Percentiles rank a stretch among this genome's conserved stretches.
Conservation (phyloP, 2,329 filamentous ascomycete genomes). For the Penicillium sclerotiorum region DNA sequence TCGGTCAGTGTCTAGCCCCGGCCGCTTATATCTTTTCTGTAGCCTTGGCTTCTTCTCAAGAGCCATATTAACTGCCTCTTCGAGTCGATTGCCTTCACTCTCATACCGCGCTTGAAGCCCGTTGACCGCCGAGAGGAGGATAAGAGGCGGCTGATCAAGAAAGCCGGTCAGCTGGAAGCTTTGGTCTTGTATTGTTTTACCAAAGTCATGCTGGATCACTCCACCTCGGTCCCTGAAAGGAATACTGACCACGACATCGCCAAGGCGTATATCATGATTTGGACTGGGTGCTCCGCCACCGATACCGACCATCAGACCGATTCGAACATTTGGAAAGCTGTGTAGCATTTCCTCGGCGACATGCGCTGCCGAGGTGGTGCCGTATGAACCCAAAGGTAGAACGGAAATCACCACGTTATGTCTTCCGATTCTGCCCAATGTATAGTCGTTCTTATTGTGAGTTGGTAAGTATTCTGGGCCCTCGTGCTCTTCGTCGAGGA, state of each 20-base stretch:
- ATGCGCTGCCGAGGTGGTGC: not conserved
- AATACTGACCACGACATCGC: conserved; percentile 2
- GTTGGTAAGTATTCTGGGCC: not conserved
- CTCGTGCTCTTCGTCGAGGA: not conserved
- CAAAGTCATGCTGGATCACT: conserved; percentile 1
- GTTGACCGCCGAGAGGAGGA: not conserved
- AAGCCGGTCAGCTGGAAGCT: not conserved
- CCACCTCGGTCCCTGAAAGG: not conserved
- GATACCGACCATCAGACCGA: conserved; percentile 1
- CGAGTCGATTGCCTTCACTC: not conserved
- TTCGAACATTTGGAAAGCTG: not conserved
- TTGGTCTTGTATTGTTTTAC: not conserved
- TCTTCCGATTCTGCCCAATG: not conserved
- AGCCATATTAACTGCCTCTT: not conserved
- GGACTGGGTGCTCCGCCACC: not conserved
- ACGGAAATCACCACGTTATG: not conserved
- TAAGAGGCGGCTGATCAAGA: not conserved
- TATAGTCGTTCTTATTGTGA: not conserved
- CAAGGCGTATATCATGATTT: not conserved
- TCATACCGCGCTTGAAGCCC: not conserved
- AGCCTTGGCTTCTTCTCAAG: not conserved
- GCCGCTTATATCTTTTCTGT: not conserved
- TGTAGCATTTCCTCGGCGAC: not conserved
- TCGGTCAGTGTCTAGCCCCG: not conserved
- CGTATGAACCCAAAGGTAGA: not conserved